Conservation (phyloP, 2,329 filamentous ascomycete species). For the Rhytidhysteron rufulum region DNA sequence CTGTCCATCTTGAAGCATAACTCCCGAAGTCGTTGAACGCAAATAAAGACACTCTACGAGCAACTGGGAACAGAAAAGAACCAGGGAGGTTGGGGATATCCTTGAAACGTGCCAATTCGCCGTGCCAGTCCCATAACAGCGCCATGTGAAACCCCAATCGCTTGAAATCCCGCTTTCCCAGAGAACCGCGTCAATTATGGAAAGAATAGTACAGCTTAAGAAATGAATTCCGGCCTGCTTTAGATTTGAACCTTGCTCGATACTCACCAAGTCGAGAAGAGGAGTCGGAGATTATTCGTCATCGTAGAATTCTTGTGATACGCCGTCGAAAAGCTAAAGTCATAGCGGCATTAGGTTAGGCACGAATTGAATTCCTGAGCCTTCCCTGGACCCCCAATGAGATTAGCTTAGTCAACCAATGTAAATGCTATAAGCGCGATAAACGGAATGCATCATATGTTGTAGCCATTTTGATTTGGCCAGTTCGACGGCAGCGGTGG, state of each 20-base stretch:
- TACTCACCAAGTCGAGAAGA: too few relatives aligned
- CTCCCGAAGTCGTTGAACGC: too few relatives aligned
- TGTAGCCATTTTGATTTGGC: conserved; percentile 1
- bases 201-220: too few relatives aligned
- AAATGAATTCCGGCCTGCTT: too few relatives aligned
- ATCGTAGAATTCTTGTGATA: not conserved
- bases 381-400: not conserved
- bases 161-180: too few relatives aligned
- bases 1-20: too few relatives aligned
- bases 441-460: not conserved
- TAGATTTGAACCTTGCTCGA: too few relatives aligned
- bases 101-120: not conserved
- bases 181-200: too few relatives aligned
- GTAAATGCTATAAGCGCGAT: too few relatives aligned
- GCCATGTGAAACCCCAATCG: not conserved
- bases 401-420: not conserved
- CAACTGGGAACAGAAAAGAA: too few relatives aligned
- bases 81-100: too few relatives aligned
- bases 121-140: not conserved
- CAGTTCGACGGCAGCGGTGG: conserved; percentile 1
- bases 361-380: not conserved
- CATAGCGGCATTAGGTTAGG: not conserved
- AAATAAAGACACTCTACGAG: too few relatives aligned
- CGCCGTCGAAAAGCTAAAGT: not conserved
- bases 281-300: not conserved